Percentiles rank a stretch among this genome's conserved stretches.
Evolutionary conservation across 2,329 filamentous ascomycete genomes (phyloP).

Genomic region (Penicillium sp.): DNA sequence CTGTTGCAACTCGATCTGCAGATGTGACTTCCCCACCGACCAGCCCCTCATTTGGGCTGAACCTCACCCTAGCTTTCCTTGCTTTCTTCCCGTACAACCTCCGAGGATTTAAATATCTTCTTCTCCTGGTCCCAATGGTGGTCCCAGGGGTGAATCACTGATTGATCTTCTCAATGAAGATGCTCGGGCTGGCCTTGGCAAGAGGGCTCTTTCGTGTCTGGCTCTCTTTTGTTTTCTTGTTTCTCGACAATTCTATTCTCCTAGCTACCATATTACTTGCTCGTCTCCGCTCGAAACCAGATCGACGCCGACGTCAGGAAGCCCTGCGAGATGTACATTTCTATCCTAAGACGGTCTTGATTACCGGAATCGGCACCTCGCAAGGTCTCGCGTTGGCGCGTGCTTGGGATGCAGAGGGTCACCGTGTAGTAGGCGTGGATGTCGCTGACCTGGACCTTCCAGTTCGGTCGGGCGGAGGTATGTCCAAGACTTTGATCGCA

Average conservation of each 20-base stretch:
- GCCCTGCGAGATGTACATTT: conserved; percentile 35
- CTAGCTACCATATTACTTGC: conserved; percentile 21
- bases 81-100: not conserved
- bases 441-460: conserved; percentile 49
- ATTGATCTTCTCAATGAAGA: conserved; percentile 11
- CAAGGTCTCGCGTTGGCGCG: conserved; percentile 69
- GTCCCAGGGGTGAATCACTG: conserved; percentile 19
- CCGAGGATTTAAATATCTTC: not conserved
- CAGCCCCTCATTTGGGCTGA: conserved; percentile 1
- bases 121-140: conserved; percentile 16
- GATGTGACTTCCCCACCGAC: not conserved
- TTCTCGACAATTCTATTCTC: conserved; percentile 51
- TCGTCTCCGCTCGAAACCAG: not conserved
- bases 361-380: conserved; percentile 72
- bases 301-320: conserved; percentile 22
- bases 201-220: conserved; percentile 11
- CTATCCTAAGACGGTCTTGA: conserved; percentile 59
- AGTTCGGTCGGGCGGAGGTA: conserved; percentile 55
- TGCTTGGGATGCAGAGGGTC: conserved; percentile 62
- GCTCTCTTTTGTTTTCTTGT: conserved; percentile 41
- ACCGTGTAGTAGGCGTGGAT: conserved; percentile 72
- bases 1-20: not conserved
- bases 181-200: conserved; percentile 7
- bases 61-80: not conserved
- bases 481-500: conserved; percentile 56